Percentiles rank a stretch among this genome's conserved stretches.
These are phyloP conservation scores for Leccinum fibrillosum DNA, from an alignment of 768 basidiomycete genomes.

Conservation along the genomic window DNA sequence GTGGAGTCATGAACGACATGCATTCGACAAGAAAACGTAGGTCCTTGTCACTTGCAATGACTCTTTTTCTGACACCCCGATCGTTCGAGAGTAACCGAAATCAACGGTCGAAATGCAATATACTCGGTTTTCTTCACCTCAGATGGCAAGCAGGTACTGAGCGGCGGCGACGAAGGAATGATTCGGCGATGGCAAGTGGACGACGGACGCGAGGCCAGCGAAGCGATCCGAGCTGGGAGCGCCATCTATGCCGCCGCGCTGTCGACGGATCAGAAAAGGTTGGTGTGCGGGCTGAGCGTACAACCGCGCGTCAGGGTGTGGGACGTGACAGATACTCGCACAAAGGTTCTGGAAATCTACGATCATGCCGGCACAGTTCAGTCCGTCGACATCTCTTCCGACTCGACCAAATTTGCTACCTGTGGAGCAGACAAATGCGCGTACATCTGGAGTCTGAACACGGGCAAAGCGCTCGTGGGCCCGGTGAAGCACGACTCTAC, in stretches of 20 bases:
- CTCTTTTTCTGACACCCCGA: neutral
- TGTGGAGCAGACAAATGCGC: neutral
- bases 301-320: neutral
- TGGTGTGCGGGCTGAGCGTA: neutral
- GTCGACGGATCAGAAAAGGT: neutral
- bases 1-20: neutral
- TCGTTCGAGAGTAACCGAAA: neutral
- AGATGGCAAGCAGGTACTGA: neutral
- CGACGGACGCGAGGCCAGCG: neutral
- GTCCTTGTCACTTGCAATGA: neutral
- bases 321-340: neutral
- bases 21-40: neutral
- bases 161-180: neutral
- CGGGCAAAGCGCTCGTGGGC: neutral
- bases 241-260: neutral
- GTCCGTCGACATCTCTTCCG: neutral
- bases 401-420: neutral
- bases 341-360: neutral
- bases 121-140: neutral
- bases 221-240: neutral
- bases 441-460: neutral
- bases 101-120: neutral
- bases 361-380: neutral
- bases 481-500: neutral
- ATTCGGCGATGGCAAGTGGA: constrained; percentile 2